phyloP scores from a whole-genome alignment of 768 basidiomycete species.

The Phaeolepiota aurea region DNA sequence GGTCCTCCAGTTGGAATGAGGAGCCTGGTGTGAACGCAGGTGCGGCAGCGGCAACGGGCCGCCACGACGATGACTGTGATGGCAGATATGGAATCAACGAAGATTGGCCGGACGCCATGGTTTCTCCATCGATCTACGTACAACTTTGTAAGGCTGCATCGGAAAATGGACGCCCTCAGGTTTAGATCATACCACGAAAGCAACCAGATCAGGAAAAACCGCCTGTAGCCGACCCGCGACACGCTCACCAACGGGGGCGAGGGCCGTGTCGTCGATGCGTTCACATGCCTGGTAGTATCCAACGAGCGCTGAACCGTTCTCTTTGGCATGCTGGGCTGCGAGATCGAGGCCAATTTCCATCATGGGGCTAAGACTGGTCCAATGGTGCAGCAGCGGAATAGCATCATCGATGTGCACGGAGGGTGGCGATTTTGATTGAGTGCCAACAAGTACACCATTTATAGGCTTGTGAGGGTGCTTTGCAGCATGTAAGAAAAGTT shows the following conservation, averaged over 20 bases:
- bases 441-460: conserved; percentile 73
- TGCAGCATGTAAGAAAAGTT: conserved; percentile 71
- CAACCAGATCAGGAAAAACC: conserved; percentile 51
- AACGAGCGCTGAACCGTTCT: conserved; percentile 44
- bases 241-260: conserved; percentile 61
- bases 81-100: conserved; percentile 51
- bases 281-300: conserved; percentile 76
- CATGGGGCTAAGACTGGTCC: conserved; percentile 78
- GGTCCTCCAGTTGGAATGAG: conserved; percentile 35
- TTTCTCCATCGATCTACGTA: conserved; percentile 51
- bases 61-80: conserved; percentile 34
- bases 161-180: background rate
- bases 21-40: conserved; percentile 38
- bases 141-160: conserved; percentile 6
- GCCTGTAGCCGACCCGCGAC: conserved; percentile 48
- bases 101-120: conserved; percentile 40
- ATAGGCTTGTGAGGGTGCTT: conserved; percentile 72
- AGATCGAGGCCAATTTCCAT: conserved; percentile 81
- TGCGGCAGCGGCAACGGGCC: conserved; percentile 27
- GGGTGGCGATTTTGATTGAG: conserved; percentile 15
- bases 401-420: conserved; percentile 50
- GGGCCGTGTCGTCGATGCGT: conserved; percentile 46
- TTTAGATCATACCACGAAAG: conserved; percentile 61
- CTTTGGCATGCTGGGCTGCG: conserved; percentile 49
- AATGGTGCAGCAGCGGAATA: conserved; percentile 75